These are phyloP conservation scores for Pontederia crassipes DNA, from an alignment of 176 grass and related monocot genomes.

Conservation along the genomic window DNA sequence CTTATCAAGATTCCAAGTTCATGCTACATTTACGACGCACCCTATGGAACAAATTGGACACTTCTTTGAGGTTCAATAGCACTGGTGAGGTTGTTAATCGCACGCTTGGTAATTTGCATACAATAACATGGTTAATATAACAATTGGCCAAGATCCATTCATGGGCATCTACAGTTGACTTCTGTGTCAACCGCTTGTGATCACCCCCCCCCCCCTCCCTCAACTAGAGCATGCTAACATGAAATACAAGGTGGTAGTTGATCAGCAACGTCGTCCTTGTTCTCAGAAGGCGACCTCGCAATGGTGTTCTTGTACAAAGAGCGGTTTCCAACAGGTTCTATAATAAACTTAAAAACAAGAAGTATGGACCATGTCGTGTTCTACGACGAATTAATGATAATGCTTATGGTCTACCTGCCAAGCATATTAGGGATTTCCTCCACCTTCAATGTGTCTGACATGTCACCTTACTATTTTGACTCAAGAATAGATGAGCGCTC, in stretches of 20 bases:
- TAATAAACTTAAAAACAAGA: not conserved
- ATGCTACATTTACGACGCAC: not conserved
- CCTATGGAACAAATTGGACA: not conserved
- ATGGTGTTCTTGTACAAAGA: not conserved
- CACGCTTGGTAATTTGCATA: not conserved
- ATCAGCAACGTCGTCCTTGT: not conserved
- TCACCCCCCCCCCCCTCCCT: not conserved
- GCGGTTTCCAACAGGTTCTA: not conserved
- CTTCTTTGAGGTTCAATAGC: not conserved
- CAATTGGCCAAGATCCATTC: too few species aligned
- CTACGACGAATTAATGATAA: not conserved
- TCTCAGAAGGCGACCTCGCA: not conserved
- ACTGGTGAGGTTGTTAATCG: not conserved
- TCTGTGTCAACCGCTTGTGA: too few species aligned
- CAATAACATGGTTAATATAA: not conserved
- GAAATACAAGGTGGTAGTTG: not conserved
- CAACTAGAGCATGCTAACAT: not conserved
- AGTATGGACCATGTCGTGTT: too few species aligned
- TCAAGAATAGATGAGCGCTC: too few species aligned
- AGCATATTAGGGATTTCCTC: not conserved
- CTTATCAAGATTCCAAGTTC: not conserved
- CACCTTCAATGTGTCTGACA: not conserved
- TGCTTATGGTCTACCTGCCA: not conserved
- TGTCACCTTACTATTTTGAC: not conserved
- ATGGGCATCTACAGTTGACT: too few species aligned